These are phyloP conservation scores for Orbilia brochopaga DNA, from an alignment of 2,329 filamentous ascomycete genomes.

Conservation along the genomic window DNA sequence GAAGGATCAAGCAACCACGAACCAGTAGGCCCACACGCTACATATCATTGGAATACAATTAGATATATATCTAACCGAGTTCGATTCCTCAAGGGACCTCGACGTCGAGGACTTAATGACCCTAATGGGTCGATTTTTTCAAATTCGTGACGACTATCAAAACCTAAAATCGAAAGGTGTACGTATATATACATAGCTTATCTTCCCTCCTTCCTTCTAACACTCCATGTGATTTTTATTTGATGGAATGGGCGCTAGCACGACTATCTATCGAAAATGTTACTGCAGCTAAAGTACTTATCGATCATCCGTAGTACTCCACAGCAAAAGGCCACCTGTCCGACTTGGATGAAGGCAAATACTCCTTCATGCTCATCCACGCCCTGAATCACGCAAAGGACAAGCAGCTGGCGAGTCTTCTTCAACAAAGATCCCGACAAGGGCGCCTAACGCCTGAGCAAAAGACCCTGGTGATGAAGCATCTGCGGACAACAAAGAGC, in stretches of 20 bases:
- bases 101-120: constrained; percentile 18
- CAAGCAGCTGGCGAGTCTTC: background rate
- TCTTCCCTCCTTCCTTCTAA: background rate
- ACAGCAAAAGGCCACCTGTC: constrained; percentile 17
- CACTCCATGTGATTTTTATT: background rate
- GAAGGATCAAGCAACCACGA: constrained; percentile 14
- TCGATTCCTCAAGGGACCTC: constrained; percentile 8
- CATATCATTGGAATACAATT: background rate
- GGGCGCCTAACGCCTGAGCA: constrained; percentile 13
- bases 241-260: too few relatives aligned
- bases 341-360: constrained; percentile 33
- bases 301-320: constrained; percentile 24
- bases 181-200: background rate
- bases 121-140: constrained; percentile 25
- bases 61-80: too few relatives aligned
- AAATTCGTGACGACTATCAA: constrained; percentile 33
- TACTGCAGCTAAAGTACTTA: too few relatives aligned
- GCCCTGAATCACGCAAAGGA: constrained; percentile 11
- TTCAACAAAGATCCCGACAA: constrained; percentile 8
- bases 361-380: constrained; percentile 27
- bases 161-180: constrained; percentile 7
- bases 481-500: constrained; percentile 17
- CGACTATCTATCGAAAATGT: too few relatives aligned
- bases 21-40: constrained; percentile 2
- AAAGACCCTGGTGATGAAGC: constrained; percentile 24